Percentiles rank a stretch among this genome's conserved stretches.
phyloP scores from a whole-genome alignment of 306 rosid genomes.

The Clitoria ternatea region DNA sequence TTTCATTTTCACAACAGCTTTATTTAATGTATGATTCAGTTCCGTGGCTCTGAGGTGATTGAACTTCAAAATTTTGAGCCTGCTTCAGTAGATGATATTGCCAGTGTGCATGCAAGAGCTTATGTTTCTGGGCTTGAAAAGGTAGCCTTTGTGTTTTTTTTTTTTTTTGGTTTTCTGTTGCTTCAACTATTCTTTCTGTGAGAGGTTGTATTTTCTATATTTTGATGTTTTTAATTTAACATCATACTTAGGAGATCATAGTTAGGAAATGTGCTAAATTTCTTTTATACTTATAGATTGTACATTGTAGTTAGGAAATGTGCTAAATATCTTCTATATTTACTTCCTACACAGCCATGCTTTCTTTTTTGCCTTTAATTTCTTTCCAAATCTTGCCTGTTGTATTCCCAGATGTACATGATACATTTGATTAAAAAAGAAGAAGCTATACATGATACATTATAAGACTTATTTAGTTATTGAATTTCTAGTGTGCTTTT shows the following conservation, averaged over 20 bases:
- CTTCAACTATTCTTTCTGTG: not conserved
- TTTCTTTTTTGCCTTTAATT: not conserved
- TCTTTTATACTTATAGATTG: too few relatives aligned
- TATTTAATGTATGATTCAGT: slow-evolving; percentile 41
- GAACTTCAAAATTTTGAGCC: slow-evolving; percentile 65
- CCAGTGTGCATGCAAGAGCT: slow-evolving; percentile 75
- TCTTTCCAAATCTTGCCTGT: not conserved
- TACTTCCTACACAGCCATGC: not conserved
- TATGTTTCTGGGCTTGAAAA: slow-evolving; percentile 84
- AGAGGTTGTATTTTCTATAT: not conserved
- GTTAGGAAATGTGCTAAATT: not conserved
- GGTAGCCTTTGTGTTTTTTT: slow-evolving; percentile 39
- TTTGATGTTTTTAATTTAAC: not conserved
- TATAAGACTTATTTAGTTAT: not conserved
- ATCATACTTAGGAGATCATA: not conserved
- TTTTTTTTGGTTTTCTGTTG: not conserved
- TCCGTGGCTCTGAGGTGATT: slow-evolving; percentile 66
- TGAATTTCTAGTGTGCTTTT: not conserved
- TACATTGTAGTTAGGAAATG: not conserved
- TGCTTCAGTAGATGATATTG: slow-evolving; percentile 75
- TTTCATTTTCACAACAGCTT: slow-evolving; percentile 1
- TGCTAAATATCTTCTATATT: not conserved
- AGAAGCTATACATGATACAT: not conserved
- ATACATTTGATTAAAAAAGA: too few relatives aligned
- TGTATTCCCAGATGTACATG: not conserved